Evolutionary conservation across 257 asterid genomes (phyloP), one percentile per base, ranked within the genome.

Genomic region (Echium plantagineum): DNA sequence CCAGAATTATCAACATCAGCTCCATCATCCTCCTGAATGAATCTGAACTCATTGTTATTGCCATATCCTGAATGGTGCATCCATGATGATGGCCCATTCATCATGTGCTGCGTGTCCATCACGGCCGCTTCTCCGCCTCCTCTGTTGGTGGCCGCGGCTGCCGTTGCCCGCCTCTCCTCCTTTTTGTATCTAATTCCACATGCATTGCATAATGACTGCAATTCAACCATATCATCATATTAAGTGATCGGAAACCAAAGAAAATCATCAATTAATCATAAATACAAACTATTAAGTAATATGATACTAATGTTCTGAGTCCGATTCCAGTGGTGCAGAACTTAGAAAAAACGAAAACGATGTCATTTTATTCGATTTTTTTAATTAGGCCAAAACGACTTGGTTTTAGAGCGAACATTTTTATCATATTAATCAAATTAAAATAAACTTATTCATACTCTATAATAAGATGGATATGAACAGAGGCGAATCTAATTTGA

Each of bases 131-230:
- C 58, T 77, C 69, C 75, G 15, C 72, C 75, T 15, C 72, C 72
- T 42, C 70, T 66, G 57, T 58, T 68, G 9, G 78, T 54, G 60
- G 94, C 82, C 2, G 86, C 81, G 15, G 95, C 97, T 4, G 96
- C 96, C 32, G 83, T 67, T 8, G 97, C 99, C 63, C 99, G 79
- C 67, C 96, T 83, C 68, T 93, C 96, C 65, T 93, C 99, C 67
- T 93, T 93, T 83, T 89, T 93, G 87, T 71, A 89, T 32, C 99
- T 85, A 55, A 89, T 93, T 32, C 99, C 99, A 62, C 99, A 93
- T 17, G 99, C 97, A 70, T 93, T 93, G 83, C 99, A 93, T 1
- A 93, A 74, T 3, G 99, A 93, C 99, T 93, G 91, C 81, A 63
- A 8, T 58, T 13, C 60, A 62, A 15, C 6, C 2, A 10, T 13